Evolutionary conservation across 2,329 filamentous ascomycete genomes (phyloP).

Genomic region (Talaromyces albobiverticillius): DNA sequence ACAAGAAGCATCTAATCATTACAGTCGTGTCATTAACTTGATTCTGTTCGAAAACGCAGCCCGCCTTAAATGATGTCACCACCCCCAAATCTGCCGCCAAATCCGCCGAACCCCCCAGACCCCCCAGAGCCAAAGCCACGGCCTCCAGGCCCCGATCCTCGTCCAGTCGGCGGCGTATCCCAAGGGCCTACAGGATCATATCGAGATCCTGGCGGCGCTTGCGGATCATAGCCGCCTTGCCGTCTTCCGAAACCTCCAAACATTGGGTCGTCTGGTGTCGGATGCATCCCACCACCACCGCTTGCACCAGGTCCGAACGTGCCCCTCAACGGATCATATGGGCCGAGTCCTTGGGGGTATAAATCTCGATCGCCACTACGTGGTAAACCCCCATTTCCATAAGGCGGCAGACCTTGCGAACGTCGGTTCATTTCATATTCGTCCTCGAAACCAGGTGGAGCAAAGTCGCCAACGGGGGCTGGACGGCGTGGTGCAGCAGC

Average conservation of each 20-base stretch:
- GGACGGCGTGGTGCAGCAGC: conserved; percentile 59
- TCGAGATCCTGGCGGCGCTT: conserved; percentile 80
- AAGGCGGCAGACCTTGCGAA: conserved; percentile 47
- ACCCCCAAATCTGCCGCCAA: conserved; percentile 44
- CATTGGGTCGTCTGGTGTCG: conserved; percentile 87
- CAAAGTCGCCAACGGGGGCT: conserved; percentile 69
- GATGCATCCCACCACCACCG: conserved; percentile 85
- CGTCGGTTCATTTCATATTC: conserved; percentile 79
- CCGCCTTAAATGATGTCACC: conserved; percentile 41
- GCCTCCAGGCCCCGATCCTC: conserved; percentile 46
- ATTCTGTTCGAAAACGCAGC: too few relatives aligned
- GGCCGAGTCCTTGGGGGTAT: conserved; percentile 81
- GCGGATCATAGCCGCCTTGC: conserved; percentile 60
- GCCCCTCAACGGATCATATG: conserved; percentile 74
- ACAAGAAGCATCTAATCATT: not conserved
- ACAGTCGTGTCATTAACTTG: not conserved
- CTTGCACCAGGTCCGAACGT: conserved; percentile 61
- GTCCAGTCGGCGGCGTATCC: conserved; percentile 48
- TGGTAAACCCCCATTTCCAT: conserved; percentile 56
- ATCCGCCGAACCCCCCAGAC: conserved; percentile 39
- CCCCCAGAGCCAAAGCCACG: conserved; percentile 39
- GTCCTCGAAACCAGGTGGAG: conserved; percentile 89
- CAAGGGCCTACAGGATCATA: conserved; percentile 85
- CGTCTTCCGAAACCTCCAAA: conserved; percentile 58
- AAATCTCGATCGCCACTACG: conserved; percentile 83